Base-by-base conservation (phyloP, 2,329 filamentous ascomycete species). In the Alternaria metachromatica region DNA sequence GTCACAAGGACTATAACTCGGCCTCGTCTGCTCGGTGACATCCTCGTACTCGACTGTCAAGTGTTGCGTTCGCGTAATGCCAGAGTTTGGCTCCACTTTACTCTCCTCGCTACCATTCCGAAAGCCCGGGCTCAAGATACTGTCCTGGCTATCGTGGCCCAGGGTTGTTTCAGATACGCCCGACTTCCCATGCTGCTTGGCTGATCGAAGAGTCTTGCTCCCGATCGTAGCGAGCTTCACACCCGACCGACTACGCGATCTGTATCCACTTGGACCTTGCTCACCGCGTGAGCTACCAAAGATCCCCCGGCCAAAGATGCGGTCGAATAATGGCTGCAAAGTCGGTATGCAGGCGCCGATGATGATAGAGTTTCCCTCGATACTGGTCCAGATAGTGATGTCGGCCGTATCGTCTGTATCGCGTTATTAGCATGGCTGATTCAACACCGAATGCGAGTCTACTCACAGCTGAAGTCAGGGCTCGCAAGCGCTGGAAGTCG, bases 321-420 rank as follows among this genome's bases (percentile, higher is more conserved):
- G 26, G 26, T 51, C 48, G 8, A 51, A 30, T 7, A 58, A 20
- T 58, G 28, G 44, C 15, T 50, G 55, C 20, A 58, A 30, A 25
- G 44, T 58, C 23, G 55, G 55, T 49, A 58, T 58, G 44, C 44
- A 50, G 37, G 55, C 55, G 25, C 13, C 55, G 55, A 58, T 58
- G 44, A 58, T 58, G 55, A 50, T 58, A 11, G 20, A 15, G 33
- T 58, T 58, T 18, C 55, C 55, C 30, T 58, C 44, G 3, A 50
- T 58, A 28, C 55, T 58, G n/a, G 55, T 58, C 55, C 44, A 58
- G 26, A 58, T n/a, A 9, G 55, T 58, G 11, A 58, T 58, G 26
- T 49, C 46, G 33, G 55, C 21, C 21, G n/a, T 26, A 21, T 51
- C 12, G 37, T 51, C 28, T 44, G 49, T 13, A 15, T 15, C 2